A percentile compares a stretch with the other conserved stretches of the same genome.
Conservation (phyloP, 2,329 filamentous ascomycete species). For the Fusarium longipes region DNA sequence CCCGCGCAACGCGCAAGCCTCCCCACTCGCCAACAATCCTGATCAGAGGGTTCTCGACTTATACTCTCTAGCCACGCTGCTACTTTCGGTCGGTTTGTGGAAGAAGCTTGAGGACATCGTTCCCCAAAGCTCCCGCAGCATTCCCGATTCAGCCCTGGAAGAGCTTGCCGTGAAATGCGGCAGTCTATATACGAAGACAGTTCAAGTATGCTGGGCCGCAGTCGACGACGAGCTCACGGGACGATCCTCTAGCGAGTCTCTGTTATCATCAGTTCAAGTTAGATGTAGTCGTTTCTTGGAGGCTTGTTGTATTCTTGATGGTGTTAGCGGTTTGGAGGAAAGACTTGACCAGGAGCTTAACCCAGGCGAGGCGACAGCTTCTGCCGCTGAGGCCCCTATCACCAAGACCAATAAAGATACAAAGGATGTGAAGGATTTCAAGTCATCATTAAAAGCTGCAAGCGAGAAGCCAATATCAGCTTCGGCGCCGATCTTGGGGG, state of each 20-base stretch:
- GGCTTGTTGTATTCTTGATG: slow-evolving; percentile 70
- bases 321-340: slow-evolving; percentile 67
- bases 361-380: slow-evolving; percentile 27
- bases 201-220: slow-evolving; percentile 77
- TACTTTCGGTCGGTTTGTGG: slow-evolving; percentile 83
- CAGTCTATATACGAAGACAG: slow-evolving; percentile 79
- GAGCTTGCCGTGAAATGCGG: slow-evolving; percentile 76
- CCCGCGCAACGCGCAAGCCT: slow-evolving; percentile 62
- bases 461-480: slow-evolving; percentile 35
- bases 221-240: slow-evolving; percentile 70
- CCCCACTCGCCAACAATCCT: slow-evolving; percentile 60
- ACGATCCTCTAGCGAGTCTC: slow-evolving; percentile 59
- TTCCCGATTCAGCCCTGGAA: slow-evolving; percentile 70
- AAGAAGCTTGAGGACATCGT: slow-evolving; percentile 69
- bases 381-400: not conserved
- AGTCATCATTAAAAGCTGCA: not conserved
- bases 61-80: slow-evolving; percentile 77
- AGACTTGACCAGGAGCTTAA: slow-evolving; percentile 62
- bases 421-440: slow-evolving; percentile 27
- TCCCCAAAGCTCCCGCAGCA: slow-evolving; percentile 58
- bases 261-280: slow-evolving; percentile 65
- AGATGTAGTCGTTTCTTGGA: slow-evolving; percentile 69
- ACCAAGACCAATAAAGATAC: slow-evolving; percentile 30
- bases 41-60: slow-evolving; percentile 73
- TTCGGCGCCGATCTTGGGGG: not conserved